Evolutionary conservation across 306 rosid genomes (phyloP).

Genomic region (Dryas alaskensis): DNA sequence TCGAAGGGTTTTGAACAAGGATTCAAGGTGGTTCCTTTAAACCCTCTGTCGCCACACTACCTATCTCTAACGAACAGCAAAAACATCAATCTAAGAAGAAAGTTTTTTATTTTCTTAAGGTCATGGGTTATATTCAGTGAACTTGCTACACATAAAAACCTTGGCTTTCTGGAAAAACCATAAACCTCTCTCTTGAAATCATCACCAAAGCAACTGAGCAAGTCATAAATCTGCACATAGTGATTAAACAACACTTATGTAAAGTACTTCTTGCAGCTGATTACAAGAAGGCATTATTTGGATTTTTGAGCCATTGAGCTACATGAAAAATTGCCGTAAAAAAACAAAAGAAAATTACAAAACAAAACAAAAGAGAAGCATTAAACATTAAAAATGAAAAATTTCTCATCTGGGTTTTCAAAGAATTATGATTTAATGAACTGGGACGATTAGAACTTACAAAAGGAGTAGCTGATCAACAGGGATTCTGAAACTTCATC

Average conservation of each 20-base stretch:
- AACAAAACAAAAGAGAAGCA: not conserved
- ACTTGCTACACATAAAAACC: conserved; percentile 13
- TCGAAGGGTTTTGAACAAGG: conserved; percentile 20
- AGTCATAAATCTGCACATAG: conserved; percentile 21
- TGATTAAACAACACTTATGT: conserved; percentile 3
- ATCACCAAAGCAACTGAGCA: conserved; percentile 27
- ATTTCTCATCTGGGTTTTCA: conserved; percentile 31
- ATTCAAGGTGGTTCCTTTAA: conserved; percentile 13
- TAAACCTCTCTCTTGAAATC: conserved; percentile 13
- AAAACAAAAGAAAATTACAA: not conserved
- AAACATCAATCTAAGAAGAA: conserved; percentile 6
- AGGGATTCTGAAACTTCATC: conserved; percentile 26
- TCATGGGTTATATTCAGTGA: conserved; percentile 3
- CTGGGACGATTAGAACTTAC: conserved; percentile 5
- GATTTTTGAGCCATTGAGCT: not conserved
- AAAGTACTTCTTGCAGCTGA: not conserved
- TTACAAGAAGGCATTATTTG: not conserved
- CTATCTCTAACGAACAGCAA: not conserved
- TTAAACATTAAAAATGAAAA: not conserved
- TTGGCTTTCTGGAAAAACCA: conserved; percentile 28
- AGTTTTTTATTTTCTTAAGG: not conserved
- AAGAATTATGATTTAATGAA: conserved; percentile 11
- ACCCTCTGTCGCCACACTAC: not conserved
- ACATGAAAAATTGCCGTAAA: conserved; percentile 1
- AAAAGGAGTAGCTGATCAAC: conserved; percentile 34